A percentile compares a stretch with the other conserved stretches of the same genome.
phyloP scores from a whole-genome alignment of 2,329 filamentous ascomycete genomes.

The Xylariales sp. region DNA sequence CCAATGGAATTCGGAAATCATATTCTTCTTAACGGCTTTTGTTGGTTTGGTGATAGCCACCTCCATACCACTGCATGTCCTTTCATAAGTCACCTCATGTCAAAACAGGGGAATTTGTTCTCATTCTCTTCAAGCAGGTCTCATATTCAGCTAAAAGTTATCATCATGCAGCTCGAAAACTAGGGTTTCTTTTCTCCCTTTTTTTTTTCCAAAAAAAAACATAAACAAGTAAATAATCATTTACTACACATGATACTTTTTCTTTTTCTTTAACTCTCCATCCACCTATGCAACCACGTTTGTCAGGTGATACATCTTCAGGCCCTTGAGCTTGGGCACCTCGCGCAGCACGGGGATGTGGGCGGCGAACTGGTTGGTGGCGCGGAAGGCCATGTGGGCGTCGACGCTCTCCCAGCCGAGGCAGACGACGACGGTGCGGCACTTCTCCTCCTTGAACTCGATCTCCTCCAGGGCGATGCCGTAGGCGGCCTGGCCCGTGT shows the following conservation, averaged over 20 bases:
- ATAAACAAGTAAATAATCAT: neutral
- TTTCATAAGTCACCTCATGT: no score
- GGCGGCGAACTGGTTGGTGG: slow-evolving; percentile 11
- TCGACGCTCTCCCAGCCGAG: slow-evolving; percentile 17
- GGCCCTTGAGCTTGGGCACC: slow-evolving; percentile 8
- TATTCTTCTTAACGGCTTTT: no score
- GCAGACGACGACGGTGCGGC: slow-evolving; percentile 11
- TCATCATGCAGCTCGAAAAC: no score
- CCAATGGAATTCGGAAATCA: no score
- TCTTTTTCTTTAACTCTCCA: neutral
- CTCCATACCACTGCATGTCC: no score
- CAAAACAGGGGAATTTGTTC: no score
- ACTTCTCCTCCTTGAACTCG: slow-evolving; percentile 10
- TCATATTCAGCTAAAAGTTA: no score
- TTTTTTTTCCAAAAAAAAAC: neutral
- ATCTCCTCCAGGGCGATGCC: slow-evolving; percentile 17
- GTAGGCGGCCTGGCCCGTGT: slow-evolving; percentile 11
- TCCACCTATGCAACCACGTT: slow-evolving; percentile 1
- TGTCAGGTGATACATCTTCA: slow-evolving; percentile 3
- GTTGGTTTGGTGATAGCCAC: no score
- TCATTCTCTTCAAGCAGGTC: no score
- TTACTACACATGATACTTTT: neutral
- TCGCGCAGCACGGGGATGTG: slow-evolving; percentile 9
- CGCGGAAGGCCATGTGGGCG: slow-evolving; percentile 11
- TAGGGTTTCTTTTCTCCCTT: no score